phyloP scores from a whole-genome alignment of 1,139 yeast species.

The Blastobotrys apis region DNA sequence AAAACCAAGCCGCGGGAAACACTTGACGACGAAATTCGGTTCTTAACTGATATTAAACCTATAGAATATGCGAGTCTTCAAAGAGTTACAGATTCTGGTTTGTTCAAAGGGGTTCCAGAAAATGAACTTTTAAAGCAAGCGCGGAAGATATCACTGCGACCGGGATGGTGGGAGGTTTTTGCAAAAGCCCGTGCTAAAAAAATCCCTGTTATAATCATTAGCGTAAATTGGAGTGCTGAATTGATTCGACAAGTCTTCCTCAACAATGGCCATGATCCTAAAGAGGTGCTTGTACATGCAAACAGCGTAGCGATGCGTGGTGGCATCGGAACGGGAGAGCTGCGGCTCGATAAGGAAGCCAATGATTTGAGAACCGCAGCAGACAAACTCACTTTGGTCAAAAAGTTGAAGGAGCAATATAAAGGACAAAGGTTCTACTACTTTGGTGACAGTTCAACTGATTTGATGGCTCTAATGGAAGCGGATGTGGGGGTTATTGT shows the following conservation, averaged over 20 bases:
- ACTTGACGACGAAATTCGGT: constrained; percentile 41
- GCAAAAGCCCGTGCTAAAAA: constrained; percentile 28
- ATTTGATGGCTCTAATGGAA: constrained; percentile 49
- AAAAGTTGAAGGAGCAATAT: constrained; percentile 25
- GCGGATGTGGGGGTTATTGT: constrained; percentile 51
- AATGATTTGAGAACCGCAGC: constrained; percentile 47
- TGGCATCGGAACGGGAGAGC: constrained; percentile 41
- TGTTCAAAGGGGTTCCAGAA: constrained; percentile 45
- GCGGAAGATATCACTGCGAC: constrained; percentile 39
- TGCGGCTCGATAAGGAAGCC: background rate
- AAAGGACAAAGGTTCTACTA: constrained; percentile 38
- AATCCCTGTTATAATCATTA: constrained; percentile 47
- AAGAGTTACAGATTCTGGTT: constrained; percentile 40
- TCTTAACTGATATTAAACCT: constrained; percentile 43
- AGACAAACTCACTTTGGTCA: constrained; percentile 45
- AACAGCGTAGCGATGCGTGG: constrained; percentile 48
- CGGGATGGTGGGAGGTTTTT: constrained; percentile 44
- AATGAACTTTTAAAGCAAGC: constrained; percentile 39
- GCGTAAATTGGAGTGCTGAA: constrained; percentile 62
- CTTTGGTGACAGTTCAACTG: constrained; percentile 67
- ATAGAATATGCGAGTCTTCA: constrained; percentile 52
- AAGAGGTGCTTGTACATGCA: constrained; percentile 24
- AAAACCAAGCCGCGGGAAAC: constrained; percentile 25
- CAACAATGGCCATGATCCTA: constrained; percentile 34
- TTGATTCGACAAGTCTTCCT: constrained; percentile 45